Evolutionary conservation across 2,329 filamentous ascomycete species (phyloP).

Genomic region (Colletotrichum eremochloae): DNA sequence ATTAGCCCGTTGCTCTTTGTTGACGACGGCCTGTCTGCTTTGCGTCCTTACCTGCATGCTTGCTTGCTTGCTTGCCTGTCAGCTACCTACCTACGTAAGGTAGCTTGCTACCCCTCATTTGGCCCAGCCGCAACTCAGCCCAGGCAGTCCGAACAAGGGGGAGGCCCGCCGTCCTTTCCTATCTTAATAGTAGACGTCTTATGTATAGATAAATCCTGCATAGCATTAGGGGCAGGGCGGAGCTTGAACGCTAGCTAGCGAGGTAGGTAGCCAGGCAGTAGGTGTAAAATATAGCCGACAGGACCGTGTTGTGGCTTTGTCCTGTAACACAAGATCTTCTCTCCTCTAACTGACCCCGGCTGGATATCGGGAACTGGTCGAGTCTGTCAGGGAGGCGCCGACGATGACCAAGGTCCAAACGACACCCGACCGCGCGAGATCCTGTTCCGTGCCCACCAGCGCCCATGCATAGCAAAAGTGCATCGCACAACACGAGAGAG

Average conservation of each 20-base stretch:
- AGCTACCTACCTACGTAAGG: neutral
- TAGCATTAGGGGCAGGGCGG: neutral
- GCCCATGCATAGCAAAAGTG: neutral
- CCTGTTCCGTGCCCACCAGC: neutral
- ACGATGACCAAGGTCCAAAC: neutral
- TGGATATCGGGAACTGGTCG: neutral
- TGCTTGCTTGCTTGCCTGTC: neutral
- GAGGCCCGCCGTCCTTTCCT: neutral
- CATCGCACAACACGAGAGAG: neutral
- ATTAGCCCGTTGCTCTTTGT: neutral
- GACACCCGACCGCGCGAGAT: neutral
- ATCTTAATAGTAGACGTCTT: conserved; percentile 9
- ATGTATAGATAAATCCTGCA: neutral
- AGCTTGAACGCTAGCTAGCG: neutral
- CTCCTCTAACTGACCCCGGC: neutral
- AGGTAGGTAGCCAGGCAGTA: neutral
- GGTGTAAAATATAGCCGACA: neutral
- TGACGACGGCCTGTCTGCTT: neutral
- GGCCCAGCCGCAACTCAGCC: neutral
- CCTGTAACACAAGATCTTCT: neutral
- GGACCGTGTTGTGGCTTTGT: neutral
- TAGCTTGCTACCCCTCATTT: neutral
- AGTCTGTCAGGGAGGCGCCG: neutral
- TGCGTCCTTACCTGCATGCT: neutral
- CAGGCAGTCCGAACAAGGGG: neutral